Evolutionary conservation across 805 yeast species (phyloP).

Genomic region (Brettanomyces naardenensis): DNA sequence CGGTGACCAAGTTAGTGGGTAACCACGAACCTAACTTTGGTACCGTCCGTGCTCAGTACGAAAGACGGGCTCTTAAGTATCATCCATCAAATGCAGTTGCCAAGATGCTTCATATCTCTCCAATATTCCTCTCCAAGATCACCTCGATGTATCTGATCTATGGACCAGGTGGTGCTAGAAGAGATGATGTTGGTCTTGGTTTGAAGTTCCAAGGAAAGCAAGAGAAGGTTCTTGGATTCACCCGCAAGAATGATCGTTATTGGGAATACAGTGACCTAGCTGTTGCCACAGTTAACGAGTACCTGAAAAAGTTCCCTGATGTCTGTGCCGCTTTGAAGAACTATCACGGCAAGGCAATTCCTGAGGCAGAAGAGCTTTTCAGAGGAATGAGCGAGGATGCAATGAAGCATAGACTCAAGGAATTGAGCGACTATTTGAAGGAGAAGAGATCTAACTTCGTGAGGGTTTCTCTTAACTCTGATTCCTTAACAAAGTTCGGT

Average conservation of each 20-base stretch:
- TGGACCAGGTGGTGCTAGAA: constrained; percentile 37
- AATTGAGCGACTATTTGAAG: constrained; percentile 35
- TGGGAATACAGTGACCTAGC: constrained; percentile 88
- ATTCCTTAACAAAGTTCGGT: constrained; percentile 61
- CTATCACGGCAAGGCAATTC: constrained; percentile 25
- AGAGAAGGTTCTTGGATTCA: constrained; percentile 81
- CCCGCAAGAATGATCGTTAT: constrained; percentile 51
- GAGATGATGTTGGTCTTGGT: constrained; percentile 70
- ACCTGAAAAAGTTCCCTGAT: constrained; percentile 51
- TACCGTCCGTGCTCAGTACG: constrained; percentile 46
- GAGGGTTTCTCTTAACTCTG: constrained; percentile 69
- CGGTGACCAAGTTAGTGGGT: constrained; percentile 42
- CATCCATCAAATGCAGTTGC: constrained; percentile 60
- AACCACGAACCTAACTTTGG: constrained; percentile 64
- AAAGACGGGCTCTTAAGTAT: constrained; percentile 48
- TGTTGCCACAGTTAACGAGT: constrained; percentile 53
- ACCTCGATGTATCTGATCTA: constrained; percentile 65
- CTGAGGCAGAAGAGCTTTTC: constrained; percentile 30
- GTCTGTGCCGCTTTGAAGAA: constrained; percentile 34
- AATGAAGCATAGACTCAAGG: constrained; percentile 35
- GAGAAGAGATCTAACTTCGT: constrained; percentile 40
- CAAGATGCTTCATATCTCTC: constrained; percentile 45
- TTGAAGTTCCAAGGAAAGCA: constrained; percentile 75
- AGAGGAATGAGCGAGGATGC: constrained; percentile 30
- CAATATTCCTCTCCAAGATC: constrained; percentile 65